These are phyloP conservation scores for Scutellaria barbata DNA, from an alignment of 257 asterid genomes.

Conservation along the genomic window DNA sequence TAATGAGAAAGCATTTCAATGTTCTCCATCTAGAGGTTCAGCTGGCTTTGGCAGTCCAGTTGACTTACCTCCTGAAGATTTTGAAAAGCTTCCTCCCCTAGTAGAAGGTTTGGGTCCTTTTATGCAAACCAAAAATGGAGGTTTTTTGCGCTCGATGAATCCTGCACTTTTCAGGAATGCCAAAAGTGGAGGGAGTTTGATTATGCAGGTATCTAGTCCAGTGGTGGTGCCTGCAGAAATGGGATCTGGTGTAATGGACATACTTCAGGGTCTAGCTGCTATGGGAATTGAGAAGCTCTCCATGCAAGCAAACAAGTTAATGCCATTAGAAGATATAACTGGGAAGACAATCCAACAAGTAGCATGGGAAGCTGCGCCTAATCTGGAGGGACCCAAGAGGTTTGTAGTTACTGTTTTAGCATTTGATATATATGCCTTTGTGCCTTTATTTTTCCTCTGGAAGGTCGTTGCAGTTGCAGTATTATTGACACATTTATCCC, in stretches of 20 bases:
- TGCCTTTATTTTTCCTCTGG: slow-evolving; percentile 9
- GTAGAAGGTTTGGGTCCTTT: slow-evolving; percentile 84
- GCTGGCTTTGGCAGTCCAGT: slow-evolving; percentile 63
- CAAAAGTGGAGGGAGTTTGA: slow-evolving; percentile 71
- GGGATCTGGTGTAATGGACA: slow-evolving; percentile 85
- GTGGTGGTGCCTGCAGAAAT: slow-evolving; percentile 97
- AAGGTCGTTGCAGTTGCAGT: slow-evolving; percentile 14
- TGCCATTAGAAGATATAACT: slow-evolving; percentile 91
- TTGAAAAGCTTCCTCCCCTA: slow-evolving; percentile 63
- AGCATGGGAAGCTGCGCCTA: slow-evolving; percentile 66
- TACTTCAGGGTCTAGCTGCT: slow-evolving; percentile 80
- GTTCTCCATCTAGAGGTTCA: slow-evolving; percentile 62
- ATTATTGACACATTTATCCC: slow-evolving; percentile 24
- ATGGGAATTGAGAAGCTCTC: slow-evolving; percentile 91
- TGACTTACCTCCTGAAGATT: slow-evolving; percentile 57
- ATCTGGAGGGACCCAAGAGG: slow-evolving; percentile 74
- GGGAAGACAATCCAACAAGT: slow-evolving; percentile 85
- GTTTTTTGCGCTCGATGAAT: slow-evolving; percentile 86
- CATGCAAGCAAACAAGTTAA: slow-evolving; percentile 87
- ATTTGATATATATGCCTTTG: background rate
- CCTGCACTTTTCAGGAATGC: slow-evolving; percentile 72
- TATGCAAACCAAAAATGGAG: slow-evolving; percentile 78
- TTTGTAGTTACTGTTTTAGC: slow-evolving; percentile 39
- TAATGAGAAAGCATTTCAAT: slow-evolving; percentile 69
- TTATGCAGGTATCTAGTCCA: slow-evolving; percentile 91